Base-by-base conservation (phyloP, 1,284 basidiomycete genomes). In the Naganishia albida region DNA sequence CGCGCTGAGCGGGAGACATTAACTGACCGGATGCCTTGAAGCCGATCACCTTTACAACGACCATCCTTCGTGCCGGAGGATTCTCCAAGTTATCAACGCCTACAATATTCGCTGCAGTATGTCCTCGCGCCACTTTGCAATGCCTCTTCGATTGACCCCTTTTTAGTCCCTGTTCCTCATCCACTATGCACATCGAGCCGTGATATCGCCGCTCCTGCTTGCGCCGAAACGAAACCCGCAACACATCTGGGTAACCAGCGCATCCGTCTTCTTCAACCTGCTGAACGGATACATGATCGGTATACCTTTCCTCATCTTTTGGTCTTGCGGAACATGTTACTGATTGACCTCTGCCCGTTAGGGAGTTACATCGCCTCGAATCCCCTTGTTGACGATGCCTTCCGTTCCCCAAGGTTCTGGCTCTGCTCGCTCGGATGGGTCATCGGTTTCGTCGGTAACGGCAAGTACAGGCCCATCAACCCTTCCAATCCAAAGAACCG, bases 141-240 rank as follows among this genome's bases (percentile, higher is more conserved):
- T 23, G 1, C 23, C 3, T 15, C 54, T n/a, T 15, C 16, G 28
- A 26, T 18, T 25, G 1, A 2, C 30, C 15, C 49, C 4, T 34
- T 38, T n/a, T 12, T 46, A 77, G 18, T 69, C 76, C 0, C 81
- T 88, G 59, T 95, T 84, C 76, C 74, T 92, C 50, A 70, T 84
- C 0, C 93, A 97, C 81, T 96, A 96, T 77, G 70, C 84, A 57
- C 92, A 95, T 77, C 87, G 93, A 44, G 87, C 91, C 3, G 66
- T 96, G 65, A 74, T 95, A 38, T 89, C 87, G 0, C 93, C 93
- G 7, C 81, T 79, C 16, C 16, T 94, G 12, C 85, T 89, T 62
- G 88, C 90, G 0, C 90, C 93, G 0, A 86, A 85, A 25, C 86
- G 93, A 40, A 89, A 89, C 1, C 88, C 86, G 67, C 81, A 88